Evolutionary conservation across 768 basidiomycete genomes (phyloP).

Genomic region (Kwoniella mangroviensis): DNA sequence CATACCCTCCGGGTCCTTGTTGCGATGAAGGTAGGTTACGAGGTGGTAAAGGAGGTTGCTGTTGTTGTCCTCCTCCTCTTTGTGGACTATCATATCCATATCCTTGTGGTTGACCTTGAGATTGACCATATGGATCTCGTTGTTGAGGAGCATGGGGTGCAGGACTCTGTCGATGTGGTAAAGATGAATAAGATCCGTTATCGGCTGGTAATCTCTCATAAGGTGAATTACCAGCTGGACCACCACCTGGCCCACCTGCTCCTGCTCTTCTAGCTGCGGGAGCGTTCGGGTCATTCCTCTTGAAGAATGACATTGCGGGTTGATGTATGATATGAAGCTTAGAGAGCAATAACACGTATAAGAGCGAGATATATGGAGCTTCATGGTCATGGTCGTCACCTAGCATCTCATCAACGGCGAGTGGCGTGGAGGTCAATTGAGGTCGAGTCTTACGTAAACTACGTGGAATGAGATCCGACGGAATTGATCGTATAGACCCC

Average conservation of each 20-base stretch:
- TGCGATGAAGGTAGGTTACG: slow-evolving; percentile 14
- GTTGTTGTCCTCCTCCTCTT: slow-evolving; percentile 3
- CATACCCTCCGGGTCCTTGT: slow-evolving; percentile 9
- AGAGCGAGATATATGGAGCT: background rate
- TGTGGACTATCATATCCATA: slow-evolving; percentile 8
- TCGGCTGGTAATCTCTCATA: slow-evolving; percentile 51
- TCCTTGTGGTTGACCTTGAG: slow-evolving; percentile 1
- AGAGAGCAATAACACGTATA: background rate
- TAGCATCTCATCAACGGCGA: background rate
- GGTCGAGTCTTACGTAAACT: background rate
- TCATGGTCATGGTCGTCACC: slow-evolving; percentile 2
- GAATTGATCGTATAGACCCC: background rate
- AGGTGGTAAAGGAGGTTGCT: slow-evolving; percentile 27
- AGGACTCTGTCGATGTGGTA: slow-evolving; percentile 28
- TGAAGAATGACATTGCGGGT: slow-evolving; percentile 52
- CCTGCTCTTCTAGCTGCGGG: slow-evolving; percentile 46
- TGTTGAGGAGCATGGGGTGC: slow-evolving; percentile 28
- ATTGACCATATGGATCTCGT: slow-evolving; percentile 16
- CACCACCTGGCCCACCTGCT: slow-evolving; percentile 15
- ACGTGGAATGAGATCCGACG: background rate
- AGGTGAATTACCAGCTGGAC: slow-evolving; percentile 21
- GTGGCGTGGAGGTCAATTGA: slow-evolving; percentile 15
- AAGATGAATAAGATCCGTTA: slow-evolving; percentile 34
- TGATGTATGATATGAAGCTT: background rate
- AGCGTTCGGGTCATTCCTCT: slow-evolving; percentile 46